phyloP scores from a whole-genome alignment of 2,329 filamentous ascomycete species.

The Xylaria sp. region DNA sequence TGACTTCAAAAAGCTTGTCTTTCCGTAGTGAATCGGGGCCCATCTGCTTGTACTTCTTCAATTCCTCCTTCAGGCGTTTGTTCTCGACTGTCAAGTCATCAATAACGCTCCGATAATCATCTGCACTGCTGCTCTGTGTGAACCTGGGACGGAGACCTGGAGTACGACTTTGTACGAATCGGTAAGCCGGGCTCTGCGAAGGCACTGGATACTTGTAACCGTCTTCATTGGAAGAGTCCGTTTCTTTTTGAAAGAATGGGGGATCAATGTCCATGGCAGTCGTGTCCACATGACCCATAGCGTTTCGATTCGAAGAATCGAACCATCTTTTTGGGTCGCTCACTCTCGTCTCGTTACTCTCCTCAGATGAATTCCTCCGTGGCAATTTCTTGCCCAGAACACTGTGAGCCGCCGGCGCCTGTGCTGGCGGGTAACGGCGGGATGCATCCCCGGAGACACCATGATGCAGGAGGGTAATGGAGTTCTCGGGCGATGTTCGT shows the following conservation, averaged over 20 bases:
- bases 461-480: conserved; percentile 52
- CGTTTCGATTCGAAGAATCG: conserved; percentile 55
- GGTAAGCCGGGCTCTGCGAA: conserved; percentile 32
- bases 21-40: conserved; percentile 68
- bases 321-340: conserved; percentile 60
- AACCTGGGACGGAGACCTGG: conserved; percentile 36
- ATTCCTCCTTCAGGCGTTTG: conserved; percentile 72
- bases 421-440: conserved; percentile 22
- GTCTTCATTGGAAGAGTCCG: conserved; percentile 55
- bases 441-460: conserved; percentile 47
- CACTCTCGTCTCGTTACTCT: conserved; percentile 51
- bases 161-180: conserved; percentile 26
- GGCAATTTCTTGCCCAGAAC: conserved; percentile 24
- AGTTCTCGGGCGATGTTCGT: conserved; percentile 48
- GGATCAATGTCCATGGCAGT: conserved; percentile 57
- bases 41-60: conserved; percentile 71
- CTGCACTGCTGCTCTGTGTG: conserved; percentile 63
- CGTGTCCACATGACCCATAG: conserved; percentile 45
- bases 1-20: conserved; percentile 82
- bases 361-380: conserved; percentile 49
- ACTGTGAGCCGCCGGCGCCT: conserved; percentile 17
- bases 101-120: conserved; percentile 81
- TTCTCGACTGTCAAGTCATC: conserved; percentile 87
- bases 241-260: conserved; percentile 58
- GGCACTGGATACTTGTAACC: conserved; percentile 23